Conservation (phyloP, 257 asterid genomes). For the Solanum rostratum region DNA sequence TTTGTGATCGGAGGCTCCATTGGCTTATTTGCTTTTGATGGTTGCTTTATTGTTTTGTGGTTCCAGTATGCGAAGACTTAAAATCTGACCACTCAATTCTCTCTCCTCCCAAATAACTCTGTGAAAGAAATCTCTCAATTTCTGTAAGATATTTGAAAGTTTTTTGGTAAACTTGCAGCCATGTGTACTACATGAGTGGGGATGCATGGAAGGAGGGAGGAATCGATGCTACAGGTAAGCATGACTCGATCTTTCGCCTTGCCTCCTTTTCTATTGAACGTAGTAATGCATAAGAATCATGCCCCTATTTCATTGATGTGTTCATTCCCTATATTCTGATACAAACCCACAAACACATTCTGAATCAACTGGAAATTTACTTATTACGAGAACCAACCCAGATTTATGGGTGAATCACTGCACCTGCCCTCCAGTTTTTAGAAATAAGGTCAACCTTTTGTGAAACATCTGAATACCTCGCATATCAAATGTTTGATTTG, state of each 20-base stretch:
- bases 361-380: not conserved
- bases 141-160: not conserved
- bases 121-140: not conserved
- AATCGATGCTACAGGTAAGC: conserved; percentile 95
- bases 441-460: not conserved
- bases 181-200: conserved; percentile 99
- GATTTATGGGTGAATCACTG: not conserved
- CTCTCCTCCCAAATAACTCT: not conserved
- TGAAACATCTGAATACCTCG: not conserved
- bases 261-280: not conserved
- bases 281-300: not conserved
- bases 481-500: not conserved
- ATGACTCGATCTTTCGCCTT: conserved; percentile 2
- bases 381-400: not conserved
- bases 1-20: not conserved
- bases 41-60: not conserved
- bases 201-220: conserved; percentile 99
- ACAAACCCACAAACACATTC: not conserved
- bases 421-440: not conserved
- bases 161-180: conserved; percentile 38
- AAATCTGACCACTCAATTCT: not conserved
- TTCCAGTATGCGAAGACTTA: not conserved
- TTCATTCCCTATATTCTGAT: not conserved
- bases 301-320: not conserved
- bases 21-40: not conserved